Conservation (phyloP, 1,284 basidiomycete species). For the Phlebopus sp. region DNA sequence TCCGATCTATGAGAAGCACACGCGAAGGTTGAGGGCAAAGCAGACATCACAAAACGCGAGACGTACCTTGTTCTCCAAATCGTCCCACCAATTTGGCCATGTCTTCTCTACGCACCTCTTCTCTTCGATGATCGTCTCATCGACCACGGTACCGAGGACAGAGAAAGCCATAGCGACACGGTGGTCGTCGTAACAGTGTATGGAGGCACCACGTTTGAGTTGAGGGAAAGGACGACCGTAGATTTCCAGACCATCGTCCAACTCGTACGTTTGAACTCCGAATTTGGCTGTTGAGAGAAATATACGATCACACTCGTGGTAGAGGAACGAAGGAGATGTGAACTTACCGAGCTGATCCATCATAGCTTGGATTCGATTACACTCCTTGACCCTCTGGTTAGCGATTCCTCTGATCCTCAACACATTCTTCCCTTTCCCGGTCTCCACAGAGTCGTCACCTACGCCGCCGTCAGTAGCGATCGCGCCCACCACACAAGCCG, state of each 20-base stretch:
- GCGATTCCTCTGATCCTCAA: constrained; percentile 94
- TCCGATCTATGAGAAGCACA: constrained; percentile 65
- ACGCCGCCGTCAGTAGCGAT: constrained; percentile 55
- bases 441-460: constrained; percentile 24
- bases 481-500: constrained; percentile 88
- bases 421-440: constrained; percentile 37
- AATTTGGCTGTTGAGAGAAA: constrained; percentile 72
- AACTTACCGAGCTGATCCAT: constrained; percentile 82
- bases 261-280: constrained; percentile 88
- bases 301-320: constrained; percentile 3
- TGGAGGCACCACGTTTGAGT: constrained; percentile 67
- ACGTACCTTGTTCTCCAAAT: constrained; percentile 85
- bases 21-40: constrained; percentile 2
- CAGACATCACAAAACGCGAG: background rate
- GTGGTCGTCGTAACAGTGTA: constrained; percentile 98
- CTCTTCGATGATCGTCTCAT: constrained; percentile 85
- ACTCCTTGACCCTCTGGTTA: constrained; percentile 98
- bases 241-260: constrained; percentile 91
- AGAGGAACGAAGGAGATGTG: background rate
- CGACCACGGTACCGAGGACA: constrained; percentile 77
- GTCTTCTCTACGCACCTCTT: constrained; percentile 99
- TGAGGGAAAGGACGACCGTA: constrained; percentile 69
- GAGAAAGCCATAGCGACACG: constrained; percentile 99
- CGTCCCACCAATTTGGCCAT: constrained; percentile 99
- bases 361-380: constrained; percentile 96